Percentiles rank a stretch among this genome's conserved stretches.
These are phyloP conservation scores for Ceratocystis cubensis DNA, from an alignment of 2,329 filamentous ascomycete species.

Conservation along the genomic window DNA sequence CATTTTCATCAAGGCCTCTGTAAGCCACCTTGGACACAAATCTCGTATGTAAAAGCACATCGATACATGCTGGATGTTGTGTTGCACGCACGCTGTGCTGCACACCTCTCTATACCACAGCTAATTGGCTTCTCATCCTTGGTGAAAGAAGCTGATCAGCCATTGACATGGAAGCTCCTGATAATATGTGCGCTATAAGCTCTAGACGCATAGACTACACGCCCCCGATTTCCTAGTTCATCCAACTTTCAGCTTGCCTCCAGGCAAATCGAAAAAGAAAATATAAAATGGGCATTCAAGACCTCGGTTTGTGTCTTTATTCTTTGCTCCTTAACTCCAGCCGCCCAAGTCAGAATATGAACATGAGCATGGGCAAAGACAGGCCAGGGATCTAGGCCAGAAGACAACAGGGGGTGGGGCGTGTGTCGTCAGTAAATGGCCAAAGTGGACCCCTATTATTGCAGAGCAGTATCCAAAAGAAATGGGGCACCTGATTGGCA, in stretches of 20 bases:
- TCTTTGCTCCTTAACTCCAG: background rate
- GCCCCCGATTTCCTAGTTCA: slow-evolving; percentile 2
- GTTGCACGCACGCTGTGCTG: background rate
- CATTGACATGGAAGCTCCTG: background rate
- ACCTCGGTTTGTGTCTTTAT: background rate
- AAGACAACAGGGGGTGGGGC: background rate
- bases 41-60: too few species aligned
- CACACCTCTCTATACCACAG: background rate
- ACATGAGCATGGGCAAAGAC: too few species aligned
- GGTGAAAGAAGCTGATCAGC: background rate
- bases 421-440: background rate
- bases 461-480: background rate
- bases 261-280: background rate
- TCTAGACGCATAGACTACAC: background rate
- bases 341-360: too few species aligned
- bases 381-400: too few species aligned
- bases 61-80: too few species aligned
- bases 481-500: background rate
- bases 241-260: background rate
- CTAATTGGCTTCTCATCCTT: background rate
- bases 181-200: background rate
- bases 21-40: too few species aligned
- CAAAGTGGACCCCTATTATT: too few species aligned
- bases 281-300: background rate
- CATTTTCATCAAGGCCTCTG: too few species aligned